Evolutionary conservation across 2,329 filamentous ascomycete genomes (phyloP).

Genomic region (Colletotrichum viniferum): DNA sequence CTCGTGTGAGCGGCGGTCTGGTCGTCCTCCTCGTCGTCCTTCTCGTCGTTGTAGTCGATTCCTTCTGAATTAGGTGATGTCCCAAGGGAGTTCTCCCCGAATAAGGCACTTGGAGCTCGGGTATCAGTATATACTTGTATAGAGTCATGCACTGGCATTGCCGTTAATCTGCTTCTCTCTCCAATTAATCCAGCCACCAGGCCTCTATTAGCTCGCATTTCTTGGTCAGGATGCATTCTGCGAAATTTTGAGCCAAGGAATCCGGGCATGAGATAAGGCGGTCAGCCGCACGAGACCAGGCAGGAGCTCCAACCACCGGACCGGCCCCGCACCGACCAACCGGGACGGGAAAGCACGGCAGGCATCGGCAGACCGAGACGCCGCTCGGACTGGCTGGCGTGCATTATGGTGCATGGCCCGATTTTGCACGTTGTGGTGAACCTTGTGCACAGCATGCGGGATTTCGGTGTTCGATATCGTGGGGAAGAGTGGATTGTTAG

Average conservation of each 20-base stretch:
- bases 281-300: not conserved
- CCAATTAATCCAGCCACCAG: not conserved
- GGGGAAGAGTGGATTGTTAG: not conserved
- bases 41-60: not conserved
- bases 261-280: not conserved
- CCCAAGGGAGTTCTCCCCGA: not conserved
- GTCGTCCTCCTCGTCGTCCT: not conserved
- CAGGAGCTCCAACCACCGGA: not conserved
- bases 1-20: not conserved
- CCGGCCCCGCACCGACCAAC: slow-evolving; percentile 2
- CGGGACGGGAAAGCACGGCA: not conserved
- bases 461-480: not conserved
- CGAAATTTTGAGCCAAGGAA: too few species aligned
- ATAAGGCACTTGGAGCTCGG: not conserved
- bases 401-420: not conserved
- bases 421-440: not conserved
- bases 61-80: not conserved
- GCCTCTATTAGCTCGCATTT: too few species aligned
- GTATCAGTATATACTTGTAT: not conserved
- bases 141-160: not conserved
- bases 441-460: not conserved
- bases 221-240: too few species aligned
- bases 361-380: not conserved
- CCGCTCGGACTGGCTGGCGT: not conserved
- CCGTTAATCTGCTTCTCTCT: not conserved